These are phyloP conservation scores for Malassezia brasiliensis DNA, from an alignment of 1,284 basidiomycete genomes.

Conservation along the genomic window DNA sequence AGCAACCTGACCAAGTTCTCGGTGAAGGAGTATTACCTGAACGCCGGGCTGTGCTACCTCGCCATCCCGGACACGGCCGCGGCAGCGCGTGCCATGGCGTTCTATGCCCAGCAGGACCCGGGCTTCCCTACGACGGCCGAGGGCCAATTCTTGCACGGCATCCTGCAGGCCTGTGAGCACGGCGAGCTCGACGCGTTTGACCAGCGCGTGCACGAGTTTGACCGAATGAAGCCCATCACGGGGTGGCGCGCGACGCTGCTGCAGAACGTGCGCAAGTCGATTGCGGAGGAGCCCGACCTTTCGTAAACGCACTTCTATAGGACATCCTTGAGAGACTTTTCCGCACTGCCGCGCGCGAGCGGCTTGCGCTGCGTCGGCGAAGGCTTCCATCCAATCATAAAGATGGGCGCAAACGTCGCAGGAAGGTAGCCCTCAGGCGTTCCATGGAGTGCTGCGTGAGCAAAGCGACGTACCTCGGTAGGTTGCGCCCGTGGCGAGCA, in stretches of 20 bases:
- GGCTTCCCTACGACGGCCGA: conserved; percentile 44
- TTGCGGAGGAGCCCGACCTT: conserved; percentile 45
- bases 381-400: conserved; percentile 98
- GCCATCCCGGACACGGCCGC: conserved; percentile 58
- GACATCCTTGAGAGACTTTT: conserved; percentile 66
- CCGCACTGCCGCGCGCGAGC: conserved; percentile 70
- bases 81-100: conserved; percentile 41
- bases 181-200: conserved; percentile 42
- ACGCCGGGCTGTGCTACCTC: conserved; percentile 75
- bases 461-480: conserved; percentile 57
- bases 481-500: conserved; percentile 80
- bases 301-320: conserved; percentile 25
- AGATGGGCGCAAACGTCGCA: conserved; percentile 92
- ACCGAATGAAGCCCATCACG: conserved; percentile 37
- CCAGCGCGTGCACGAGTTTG: conserved; percentile 39
- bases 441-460: conserved; percentile 56
- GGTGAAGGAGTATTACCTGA: conserved; percentile 95
- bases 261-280: conserved; percentile 32
- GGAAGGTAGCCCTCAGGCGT: conserved; percentile 64
- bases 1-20: conserved; percentile 91
- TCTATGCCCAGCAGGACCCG: conserved; percentile 44
- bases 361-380: conserved; percentile 72
- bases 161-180: conserved; percentile 38
- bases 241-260: conserved; percentile 44
- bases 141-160: conserved; percentile 40